These are phyloP conservation scores for Solanum raphanifolium DNA, from an alignment of 257 asterid species.

Conservation along the genomic window DNA sequence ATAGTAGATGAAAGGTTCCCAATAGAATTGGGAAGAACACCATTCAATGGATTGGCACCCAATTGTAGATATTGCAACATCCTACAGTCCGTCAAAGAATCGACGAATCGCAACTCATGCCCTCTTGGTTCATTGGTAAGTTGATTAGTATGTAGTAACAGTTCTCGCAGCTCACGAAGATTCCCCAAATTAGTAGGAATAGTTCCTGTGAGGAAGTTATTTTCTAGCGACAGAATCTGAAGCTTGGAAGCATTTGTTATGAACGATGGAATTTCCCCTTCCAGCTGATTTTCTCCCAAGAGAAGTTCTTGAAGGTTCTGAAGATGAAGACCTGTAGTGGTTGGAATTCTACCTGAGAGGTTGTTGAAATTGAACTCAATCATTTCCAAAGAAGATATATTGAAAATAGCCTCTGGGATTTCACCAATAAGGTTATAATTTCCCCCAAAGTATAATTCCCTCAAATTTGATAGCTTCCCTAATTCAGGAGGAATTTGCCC, in stretches of 20 bases:
- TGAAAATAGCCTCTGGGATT: too few species aligned
- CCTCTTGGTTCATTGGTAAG: conserved; percentile 2
- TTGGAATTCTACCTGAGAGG: too few species aligned
- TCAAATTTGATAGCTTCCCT: background rate
- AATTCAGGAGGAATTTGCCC: background rate
- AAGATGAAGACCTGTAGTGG: too few species aligned
- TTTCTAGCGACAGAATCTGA: background rate
- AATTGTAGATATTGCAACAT: conserved; percentile 1
- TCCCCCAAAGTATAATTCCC: background rate
- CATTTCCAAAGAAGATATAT: too few species aligned
- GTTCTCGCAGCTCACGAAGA: conserved; percentile 5
- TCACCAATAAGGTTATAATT: too few species aligned
- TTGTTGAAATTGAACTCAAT: too few species aligned
- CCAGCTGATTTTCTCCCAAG: conserved; percentile 7
- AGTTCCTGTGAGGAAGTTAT: conserved; percentile 10
- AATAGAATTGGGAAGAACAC: conserved; percentile 14
- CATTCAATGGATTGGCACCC: conserved; percentile 10
- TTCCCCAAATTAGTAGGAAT: conserved; percentile 24
- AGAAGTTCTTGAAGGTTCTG: conserved; percentile 2
- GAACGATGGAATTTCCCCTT: conserved; percentile 13
- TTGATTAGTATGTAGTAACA: conserved; percentile 5
- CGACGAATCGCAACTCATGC: conserved; percentile 6
- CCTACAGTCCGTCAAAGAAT: conserved; percentile 21
- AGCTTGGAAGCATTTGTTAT: conserved; percentile 23
- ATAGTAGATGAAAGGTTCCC: conserved; percentile 18